Conservation (phyloP, 495 filamentous ascomycete genomes). For the Corynascus novoguineensis region DNA sequence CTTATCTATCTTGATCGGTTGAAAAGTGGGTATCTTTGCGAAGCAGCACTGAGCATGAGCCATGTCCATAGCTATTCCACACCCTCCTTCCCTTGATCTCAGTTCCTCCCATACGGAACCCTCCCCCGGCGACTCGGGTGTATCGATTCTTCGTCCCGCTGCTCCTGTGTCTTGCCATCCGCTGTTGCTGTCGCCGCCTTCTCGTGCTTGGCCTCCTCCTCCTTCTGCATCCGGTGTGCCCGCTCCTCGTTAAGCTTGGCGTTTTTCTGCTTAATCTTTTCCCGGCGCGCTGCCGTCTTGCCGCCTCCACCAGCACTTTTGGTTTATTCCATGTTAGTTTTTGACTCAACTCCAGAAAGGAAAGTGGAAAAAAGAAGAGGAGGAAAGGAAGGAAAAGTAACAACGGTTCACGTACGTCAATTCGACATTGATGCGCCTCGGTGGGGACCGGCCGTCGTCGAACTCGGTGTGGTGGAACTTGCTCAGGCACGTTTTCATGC, state of each 20-base stretch:
- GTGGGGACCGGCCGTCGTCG: slow-evolving; percentile 55
- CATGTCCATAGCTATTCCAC: not conserved
- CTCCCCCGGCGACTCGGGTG: slow-evolving; percentile 28
- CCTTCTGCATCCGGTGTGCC: slow-evolving; percentile 43
- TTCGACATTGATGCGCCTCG: slow-evolving; percentile 82
- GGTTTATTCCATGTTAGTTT: not conserved
- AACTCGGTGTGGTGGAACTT: slow-evolving; percentile 84
- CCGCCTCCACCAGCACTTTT: slow-evolving; percentile 80
- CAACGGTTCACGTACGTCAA: slow-evolving; percentile 60
- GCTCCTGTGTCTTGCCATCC: slow-evolving; percentile 17
- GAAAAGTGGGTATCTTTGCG: slow-evolving; percentile 14
- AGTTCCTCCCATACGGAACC: slow-evolving; percentile 19
- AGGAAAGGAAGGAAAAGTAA: not conserved
- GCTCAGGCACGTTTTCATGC: slow-evolving; percentile 89
- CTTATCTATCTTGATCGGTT: not conserved
- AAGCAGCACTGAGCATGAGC: slow-evolving; percentile 9
- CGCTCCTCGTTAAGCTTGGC: slow-evolving; percentile 79
- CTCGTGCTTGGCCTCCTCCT: slow-evolving; percentile 49
- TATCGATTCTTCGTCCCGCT: slow-evolving; percentile 21
- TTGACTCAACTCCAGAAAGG: not conserved
- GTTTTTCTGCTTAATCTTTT: slow-evolving; percentile 78
- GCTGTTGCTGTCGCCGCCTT: slow-evolving; percentile 24
- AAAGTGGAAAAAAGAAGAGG: not conserved
- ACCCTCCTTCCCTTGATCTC: not conserved
- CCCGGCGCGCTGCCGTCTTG: slow-evolving; percentile 61